Base-by-base conservation (phyloP, 2,329 filamentous ascomycete species). In the Paecilomyces variotii region DNA sequence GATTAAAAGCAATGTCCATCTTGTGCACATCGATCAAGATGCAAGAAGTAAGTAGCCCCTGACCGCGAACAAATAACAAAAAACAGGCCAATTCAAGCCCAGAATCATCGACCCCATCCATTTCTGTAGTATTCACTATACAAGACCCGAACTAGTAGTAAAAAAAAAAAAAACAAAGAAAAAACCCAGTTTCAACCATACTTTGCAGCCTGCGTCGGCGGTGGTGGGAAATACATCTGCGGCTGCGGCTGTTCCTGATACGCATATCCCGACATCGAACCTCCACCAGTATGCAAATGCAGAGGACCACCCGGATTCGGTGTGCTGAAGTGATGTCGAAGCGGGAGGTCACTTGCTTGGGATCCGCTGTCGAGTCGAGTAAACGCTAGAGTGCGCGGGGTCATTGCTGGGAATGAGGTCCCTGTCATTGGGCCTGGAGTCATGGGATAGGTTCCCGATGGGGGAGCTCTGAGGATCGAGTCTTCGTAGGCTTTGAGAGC, bases 181-280 rank as follows among this genome's bases (percentile, higher is more conserved):
- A 45, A 59, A 26, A 28, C 24, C 24, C n/a, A 19, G n/a, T 25
- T 11, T 60, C 19, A 14, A 52, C 4, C 27, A 49, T 32, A 54
- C 14, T 67, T 73, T 5, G 57, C 53, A 12, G 72, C 69, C 63
- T 75, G 75, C 61, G 74, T 76, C 10, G 75, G 75, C 9, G 76
- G 75, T 24, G 76, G 76, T 7, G 75, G 75, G 65, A 78, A 78
- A 60, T 77, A 77, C 61, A 75, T 74, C 51, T 68, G 67, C 9
- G 65, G 56, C 45, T 62, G 63, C n/a, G 59, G 56, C 49, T 59
- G 65, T 24, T 52, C 59, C 56, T 50, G 30, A 55, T 45, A 58
- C 53, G 57, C 60, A 35, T 30, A 59, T 52, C 56, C 57, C 58
- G 45, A 35, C 28, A 60, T 61, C 35, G 66, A 57, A 59, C 49